phyloP scores from a whole-genome alignment of 805 yeast species.

The Candida orba region DNA sequence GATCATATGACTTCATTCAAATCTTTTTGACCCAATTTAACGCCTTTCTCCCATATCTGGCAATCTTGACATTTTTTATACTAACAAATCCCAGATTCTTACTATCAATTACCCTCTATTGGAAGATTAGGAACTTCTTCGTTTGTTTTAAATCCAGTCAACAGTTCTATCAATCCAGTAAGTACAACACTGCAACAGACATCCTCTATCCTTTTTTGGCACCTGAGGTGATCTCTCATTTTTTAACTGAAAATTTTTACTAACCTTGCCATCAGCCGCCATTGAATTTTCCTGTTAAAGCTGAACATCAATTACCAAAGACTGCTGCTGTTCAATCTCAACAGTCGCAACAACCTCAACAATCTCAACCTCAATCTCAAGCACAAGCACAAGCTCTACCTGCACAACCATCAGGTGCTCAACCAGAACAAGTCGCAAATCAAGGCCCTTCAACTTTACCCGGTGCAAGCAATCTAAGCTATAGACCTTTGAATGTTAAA shows the following conservation, averaged over 20 bases:
- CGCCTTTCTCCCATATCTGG: no score
- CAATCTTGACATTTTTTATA: background rate
- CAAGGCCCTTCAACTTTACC: constrained; percentile 16
- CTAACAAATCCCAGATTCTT: constrained; percentile 17
- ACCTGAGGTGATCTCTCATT: background rate
- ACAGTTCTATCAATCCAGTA: constrained; percentile 10
- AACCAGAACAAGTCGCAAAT: constrained; percentile 5
- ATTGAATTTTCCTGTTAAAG: constrained; percentile 3
- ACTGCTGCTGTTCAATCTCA: constrained; percentile 14
- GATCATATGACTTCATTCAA: no score
- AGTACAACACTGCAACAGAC: background rate
- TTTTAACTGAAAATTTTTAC: background rate
- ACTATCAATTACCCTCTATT: constrained; percentile 20
- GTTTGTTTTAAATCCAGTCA: constrained; percentile 15
- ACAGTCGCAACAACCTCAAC: constrained; percentile 21
- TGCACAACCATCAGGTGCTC: constrained; percentile 12
- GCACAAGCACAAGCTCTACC: constrained; percentile 17
- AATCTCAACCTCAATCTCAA: constrained; percentile 24
- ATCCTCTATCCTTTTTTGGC: no score
- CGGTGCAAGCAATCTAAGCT: constrained; percentile 23
- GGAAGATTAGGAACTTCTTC: constrained; percentile 12
- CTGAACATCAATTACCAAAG: constrained; percentile 4
- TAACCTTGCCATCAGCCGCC: constrained; percentile 9
- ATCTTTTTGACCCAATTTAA: no score
- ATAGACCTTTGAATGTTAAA: constrained; percentile 85